phyloP scores from a whole-genome alignment of 2,329 filamentous ascomycete genomes.

The Colletotrichum gloeosporioides region DNA sequence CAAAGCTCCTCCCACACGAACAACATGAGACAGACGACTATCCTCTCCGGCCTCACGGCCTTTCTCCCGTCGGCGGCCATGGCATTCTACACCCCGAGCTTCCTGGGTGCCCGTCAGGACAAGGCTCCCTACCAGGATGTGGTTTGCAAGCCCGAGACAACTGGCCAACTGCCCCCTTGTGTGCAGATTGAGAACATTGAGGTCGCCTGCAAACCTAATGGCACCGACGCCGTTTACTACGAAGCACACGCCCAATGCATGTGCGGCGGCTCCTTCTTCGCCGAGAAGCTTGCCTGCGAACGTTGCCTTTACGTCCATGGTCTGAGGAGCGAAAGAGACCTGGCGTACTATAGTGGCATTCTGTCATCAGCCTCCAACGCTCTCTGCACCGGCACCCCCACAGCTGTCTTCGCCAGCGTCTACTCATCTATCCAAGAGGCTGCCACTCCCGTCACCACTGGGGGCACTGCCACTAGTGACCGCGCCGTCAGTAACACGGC shows the following conservation, averaged over 20 bases:
- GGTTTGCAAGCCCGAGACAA: constrained; percentile 20
- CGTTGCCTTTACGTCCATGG: constrained; percentile 46
- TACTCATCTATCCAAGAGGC: constrained; percentile 34
- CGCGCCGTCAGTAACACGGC: constrained; percentile 39
- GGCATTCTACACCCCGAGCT: not conserved
- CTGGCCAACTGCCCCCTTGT: constrained; percentile 30
- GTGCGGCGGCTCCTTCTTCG: constrained; percentile 48
- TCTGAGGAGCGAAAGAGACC: constrained; percentile 38
- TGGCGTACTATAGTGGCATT: constrained; percentile 37
- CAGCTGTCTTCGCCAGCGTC: constrained; percentile 37
- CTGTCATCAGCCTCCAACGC: constrained; percentile 36
- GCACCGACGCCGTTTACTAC: constrained; percentile 26
- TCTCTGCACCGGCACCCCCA: constrained; percentile 43
- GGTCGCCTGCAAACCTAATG: constrained; percentile 32
- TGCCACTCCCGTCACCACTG: constrained; percentile 32
- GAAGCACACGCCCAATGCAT: constrained; percentile 24
- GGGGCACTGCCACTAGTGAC: constrained; percentile 36
- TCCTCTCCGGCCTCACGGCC: constrained; percentile 14
- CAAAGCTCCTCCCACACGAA: not conserved
- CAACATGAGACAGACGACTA: constrained; percentile 12
- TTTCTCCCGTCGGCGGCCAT: not conserved
- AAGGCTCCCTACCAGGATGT: constrained; percentile 11
- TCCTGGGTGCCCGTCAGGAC: constrained; percentile 23
- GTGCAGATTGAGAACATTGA: constrained; percentile 33
- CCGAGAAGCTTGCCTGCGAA: constrained; percentile 46